Evolutionary conservation across 2,329 filamentous ascomycete genomes (phyloP).

Genomic region (Claviceps cyperi): DNA sequence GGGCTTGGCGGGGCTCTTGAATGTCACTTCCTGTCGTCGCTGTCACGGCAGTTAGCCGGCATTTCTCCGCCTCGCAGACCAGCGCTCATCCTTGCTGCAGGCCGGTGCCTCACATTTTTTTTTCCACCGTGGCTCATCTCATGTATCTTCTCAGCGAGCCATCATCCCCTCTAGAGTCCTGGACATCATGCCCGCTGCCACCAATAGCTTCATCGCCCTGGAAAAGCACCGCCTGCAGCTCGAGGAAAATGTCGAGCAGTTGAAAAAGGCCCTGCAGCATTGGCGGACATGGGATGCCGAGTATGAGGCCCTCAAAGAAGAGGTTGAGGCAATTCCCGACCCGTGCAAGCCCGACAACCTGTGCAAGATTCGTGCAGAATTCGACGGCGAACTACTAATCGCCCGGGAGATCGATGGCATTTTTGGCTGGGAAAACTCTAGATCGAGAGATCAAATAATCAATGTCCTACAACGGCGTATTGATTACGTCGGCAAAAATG

Average conservation of each 20-base stretch:
- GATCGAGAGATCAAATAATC: conserved; percentile 34
- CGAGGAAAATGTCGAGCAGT: conserved; percentile 54
- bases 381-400: conserved; percentile 48
- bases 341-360: conserved; percentile 35
- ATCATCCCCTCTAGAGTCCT: neutral
- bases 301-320: conserved; percentile 79
- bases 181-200: conserved; percentile 23
- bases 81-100: neutral
- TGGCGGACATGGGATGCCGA: conserved; percentile 89
- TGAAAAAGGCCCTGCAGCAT: conserved; percentile 64
- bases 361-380: conserved; percentile 39
- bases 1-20: too few species aligned
- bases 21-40: too few species aligned
- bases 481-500: conserved; percentile 80
- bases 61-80: conserved; percentile 10
- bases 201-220: conserved; percentile 48
- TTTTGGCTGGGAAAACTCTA: conserved; percentile 17
- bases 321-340: conserved; percentile 45
- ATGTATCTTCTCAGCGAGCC: neutral
- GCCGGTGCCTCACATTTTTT: neutral
- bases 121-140: neutral
- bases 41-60: conserved; percentile 10
- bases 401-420: conserved; percentile 39
- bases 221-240: conserved; percentile 63
- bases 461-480: conserved; percentile 54